These are phyloP conservation scores for Cardamine occulta DNA, from an alignment of 345 rosid genomes.

Conservation along the genomic window DNA sequence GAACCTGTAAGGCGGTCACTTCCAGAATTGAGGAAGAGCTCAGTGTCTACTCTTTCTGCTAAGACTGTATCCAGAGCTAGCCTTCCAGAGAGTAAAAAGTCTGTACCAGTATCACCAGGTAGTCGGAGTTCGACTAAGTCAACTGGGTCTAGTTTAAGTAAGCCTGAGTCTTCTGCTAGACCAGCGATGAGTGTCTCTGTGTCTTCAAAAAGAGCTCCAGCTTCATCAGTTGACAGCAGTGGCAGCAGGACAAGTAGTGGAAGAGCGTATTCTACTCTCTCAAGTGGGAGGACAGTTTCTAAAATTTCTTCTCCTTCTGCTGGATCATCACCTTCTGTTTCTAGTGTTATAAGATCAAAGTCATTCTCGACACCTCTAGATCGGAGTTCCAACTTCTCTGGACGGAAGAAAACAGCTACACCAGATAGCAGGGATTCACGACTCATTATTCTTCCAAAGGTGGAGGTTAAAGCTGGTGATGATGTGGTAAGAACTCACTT, in stretches of 20 bases:
- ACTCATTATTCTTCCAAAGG: conserved; percentile 89
- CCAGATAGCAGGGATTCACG: conserved; percentile 78
- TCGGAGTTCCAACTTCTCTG: conserved; percentile 71
- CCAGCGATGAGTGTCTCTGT: conserved; percentile 54
- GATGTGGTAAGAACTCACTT: conserved; percentile 71
- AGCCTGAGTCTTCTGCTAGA: conserved; percentile 57
- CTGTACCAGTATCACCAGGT: conserved; percentile 52
- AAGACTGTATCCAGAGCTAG: conserved; percentile 53
- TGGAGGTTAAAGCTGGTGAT: conserved; percentile 90
- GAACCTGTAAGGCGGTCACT: conserved; percentile 73
- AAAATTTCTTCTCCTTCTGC: conserved; percentile 68
- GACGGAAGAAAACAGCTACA: conserved; percentile 60
- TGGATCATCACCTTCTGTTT: conserved; percentile 62
- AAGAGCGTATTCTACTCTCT: conserved; percentile 31
- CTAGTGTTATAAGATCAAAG: conserved; percentile 68
- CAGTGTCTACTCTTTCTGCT: conserved; percentile 67
- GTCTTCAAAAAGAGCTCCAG: conserved; percentile 60
- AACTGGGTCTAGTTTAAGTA: conserved; percentile 52
- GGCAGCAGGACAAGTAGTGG: conserved; percentile 58
- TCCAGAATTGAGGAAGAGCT: conserved; percentile 81
- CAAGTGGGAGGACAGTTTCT: conserved; percentile 56
- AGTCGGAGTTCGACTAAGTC: conserved; percentile 59
- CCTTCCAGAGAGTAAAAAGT: conserved; percentile 59
- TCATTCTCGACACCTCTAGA: conserved; percentile 67
- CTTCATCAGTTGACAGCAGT: conserved; percentile 68